Evolutionary conservation across 305 asterid species (phyloP).

Genomic region (Salvia sclarea): DNA sequence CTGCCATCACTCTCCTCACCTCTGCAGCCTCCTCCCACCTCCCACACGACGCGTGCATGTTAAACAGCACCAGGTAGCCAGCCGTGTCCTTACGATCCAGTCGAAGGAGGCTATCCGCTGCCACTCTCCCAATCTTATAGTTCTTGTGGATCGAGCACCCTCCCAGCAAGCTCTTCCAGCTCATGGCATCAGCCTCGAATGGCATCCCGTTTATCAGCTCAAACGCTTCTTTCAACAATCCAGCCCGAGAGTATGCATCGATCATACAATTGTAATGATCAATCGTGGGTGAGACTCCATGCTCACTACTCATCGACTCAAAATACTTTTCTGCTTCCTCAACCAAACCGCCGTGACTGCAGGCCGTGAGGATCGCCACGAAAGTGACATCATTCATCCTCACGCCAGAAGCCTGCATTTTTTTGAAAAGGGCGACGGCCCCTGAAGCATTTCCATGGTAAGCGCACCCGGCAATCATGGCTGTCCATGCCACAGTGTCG

Average conservation of each 20-base stretch:
- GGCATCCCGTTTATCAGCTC: conserved; percentile 53
- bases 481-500: conserved; percentile 61
- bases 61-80: conserved; percentile 57
- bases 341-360: conserved; percentile 62
- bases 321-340: conserved; percentile 44
- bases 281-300: conserved; percentile 45
- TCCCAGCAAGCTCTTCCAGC: conserved; percentile 64
- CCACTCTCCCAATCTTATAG: conserved; percentile 48
- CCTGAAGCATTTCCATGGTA: conserved; percentile 48
- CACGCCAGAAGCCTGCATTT: conserved; percentile 48
- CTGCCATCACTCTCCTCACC: conserved; percentile 49
- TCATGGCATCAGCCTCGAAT: conserved; percentile 53
- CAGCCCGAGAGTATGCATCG: conserved; percentile 57
- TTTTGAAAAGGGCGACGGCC: conserved; percentile 30
- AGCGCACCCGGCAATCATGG: conserved; percentile 55
- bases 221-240: conserved; percentile 47
- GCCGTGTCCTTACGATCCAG: conserved; percentile 55
- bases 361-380: conserved; percentile 54
- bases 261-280: conserved; percentile 62
- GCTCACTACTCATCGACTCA: conserved; percentile 44
- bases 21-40: conserved; percentile 54
- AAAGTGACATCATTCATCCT: conserved; percentile 48
- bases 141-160: conserved; percentile 55
- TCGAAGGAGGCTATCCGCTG: conserved; percentile 53
- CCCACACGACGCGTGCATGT: conserved; percentile 47